A percentile compares a stretch with the other conserved stretches of the same genome.
Conservation (phyloP, 139 green algal species). For the Penium margaritaceum region DNA sequence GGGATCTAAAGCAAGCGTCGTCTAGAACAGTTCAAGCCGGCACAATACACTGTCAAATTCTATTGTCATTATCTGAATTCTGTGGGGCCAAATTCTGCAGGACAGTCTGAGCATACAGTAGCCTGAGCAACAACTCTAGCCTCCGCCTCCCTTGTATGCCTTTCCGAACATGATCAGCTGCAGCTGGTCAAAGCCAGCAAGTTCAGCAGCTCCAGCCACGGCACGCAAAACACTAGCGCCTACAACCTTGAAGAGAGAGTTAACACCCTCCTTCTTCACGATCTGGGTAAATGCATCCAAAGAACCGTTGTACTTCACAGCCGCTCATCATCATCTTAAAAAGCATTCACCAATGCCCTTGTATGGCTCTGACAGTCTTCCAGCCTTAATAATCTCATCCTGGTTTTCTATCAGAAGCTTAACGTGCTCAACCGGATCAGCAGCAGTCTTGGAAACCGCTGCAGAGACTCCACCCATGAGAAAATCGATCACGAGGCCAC, state of each 20-base stretch:
- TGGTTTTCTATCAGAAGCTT: constrained; percentile 93
- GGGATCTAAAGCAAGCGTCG: too few species aligned
- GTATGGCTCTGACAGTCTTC: constrained; percentile 43
- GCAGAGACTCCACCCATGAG: constrained; percentile 68
- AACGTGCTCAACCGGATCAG: constrained; percentile 91
- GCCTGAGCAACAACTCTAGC: constrained; percentile 53
- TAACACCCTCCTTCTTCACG: constrained; percentile 74
- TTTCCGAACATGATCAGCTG: constrained; percentile 38
- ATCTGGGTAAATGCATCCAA: constrained; percentile 70
- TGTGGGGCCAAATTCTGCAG: too few species aligned
- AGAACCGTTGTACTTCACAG: constrained; percentile 61
- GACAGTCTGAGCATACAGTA: too few species aligned
- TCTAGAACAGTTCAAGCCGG: too few species aligned
- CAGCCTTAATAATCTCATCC: constrained; percentile 41
- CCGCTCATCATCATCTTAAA: constrained; percentile 94
- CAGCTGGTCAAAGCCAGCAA: constrained; percentile 74
- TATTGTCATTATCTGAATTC: too few species aligned
- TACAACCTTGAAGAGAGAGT: constrained; percentile 93
- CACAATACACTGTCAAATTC: too few species aligned
- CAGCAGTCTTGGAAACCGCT: constrained; percentile 88
- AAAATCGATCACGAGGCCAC: constrained; percentile 69
- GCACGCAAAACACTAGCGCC: constrained; percentile 74
- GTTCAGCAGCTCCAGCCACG: constrained; percentile 63
- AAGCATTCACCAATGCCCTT: constrained; percentile 87
- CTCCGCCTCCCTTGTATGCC: constrained; percentile 12